Base-by-base conservation (phyloP, 371 early-diverging fungal genomes). In the Mucor plumbeus region DNA sequence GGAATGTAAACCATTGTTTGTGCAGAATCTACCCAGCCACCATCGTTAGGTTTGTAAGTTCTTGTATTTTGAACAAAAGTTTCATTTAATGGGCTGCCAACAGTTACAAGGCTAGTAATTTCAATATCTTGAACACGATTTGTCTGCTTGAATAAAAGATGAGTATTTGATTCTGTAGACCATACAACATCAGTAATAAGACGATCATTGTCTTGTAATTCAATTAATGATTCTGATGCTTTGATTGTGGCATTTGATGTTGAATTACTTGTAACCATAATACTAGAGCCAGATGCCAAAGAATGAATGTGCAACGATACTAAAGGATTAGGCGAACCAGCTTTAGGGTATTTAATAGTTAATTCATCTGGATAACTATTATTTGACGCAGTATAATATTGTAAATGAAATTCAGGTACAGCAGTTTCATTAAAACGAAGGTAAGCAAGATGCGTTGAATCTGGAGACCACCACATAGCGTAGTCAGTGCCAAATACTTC, bases 381-480 rank as follows among this genome's bases (percentile, higher is more conserved):
- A 31, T 82, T 68, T 7, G 65, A 59, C 8, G 83, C 78, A 13
- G 88, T 82, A 72, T 90, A 95, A 54, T 91, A 71, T 44, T 92
- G 90, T 50, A 92, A 83, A 59, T 85, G 81, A 64, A 85, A 93
- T 65, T 90, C 91, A 31, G 93, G 94, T 0, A 98, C 97, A 5
- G 73, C 76, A 3, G 91, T 86, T 59, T 97, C 97, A 72, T 97
- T 89, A 57, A 95, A 90, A 7, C 94, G 90, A 60, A 98, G 70
- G 71, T 88, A 98, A 0, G 94, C 95, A 34, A 97, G 56, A 13
- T 86, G 85, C 7, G 82, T 84, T 4, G 90, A 93, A 62, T 94
- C 94, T 5, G 95, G 94, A 0, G 95, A 92, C 93, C 97, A 97
- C 96, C 96, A 97, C 33, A 94, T 69, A 1, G 96, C 91, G 15